A percentile compares a stretch with the other conserved stretches of the same genome.
Evolutionary conservation across 2,329 filamentous ascomycete species (phyloP).

Genomic region (Aureobasidium sp.): DNA sequence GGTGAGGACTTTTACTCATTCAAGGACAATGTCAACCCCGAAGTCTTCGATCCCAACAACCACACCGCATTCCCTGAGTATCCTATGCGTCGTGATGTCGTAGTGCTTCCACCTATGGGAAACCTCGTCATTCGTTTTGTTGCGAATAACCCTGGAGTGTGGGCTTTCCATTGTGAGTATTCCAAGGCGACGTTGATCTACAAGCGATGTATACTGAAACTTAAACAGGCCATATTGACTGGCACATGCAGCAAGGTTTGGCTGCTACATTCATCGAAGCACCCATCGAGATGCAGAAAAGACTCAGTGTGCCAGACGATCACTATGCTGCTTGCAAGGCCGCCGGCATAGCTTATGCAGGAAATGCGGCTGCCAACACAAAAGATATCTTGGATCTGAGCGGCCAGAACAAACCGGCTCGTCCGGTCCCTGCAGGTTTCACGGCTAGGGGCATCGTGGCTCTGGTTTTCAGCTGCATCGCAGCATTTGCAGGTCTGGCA

Average conservation of each 20-base stretch:
- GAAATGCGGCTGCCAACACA: slow-evolving; percentile 71
- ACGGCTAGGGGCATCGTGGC: slow-evolving; percentile 65
- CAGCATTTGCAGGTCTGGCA: slow-evolving; percentile 60
- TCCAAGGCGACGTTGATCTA: neutral
- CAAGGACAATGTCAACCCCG: slow-evolving; percentile 16
- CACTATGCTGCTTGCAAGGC: slow-evolving; percentile 55
- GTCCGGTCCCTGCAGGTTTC: slow-evolving; percentile 60
- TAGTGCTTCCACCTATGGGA: slow-evolving; percentile 48
- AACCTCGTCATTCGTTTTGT: slow-evolving; percentile 50
- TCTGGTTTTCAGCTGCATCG: slow-evolving; percentile 63
- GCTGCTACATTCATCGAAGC: slow-evolving; percentile 47
- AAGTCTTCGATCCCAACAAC: slow-evolving; percentile 24
- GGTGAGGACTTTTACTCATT: slow-evolving; percentile 27
- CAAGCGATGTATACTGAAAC: slow-evolving; percentile 8
- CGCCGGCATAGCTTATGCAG: slow-evolving; percentile 44
- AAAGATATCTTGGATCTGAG: slow-evolving; percentile 55
- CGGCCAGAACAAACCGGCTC: slow-evolving; percentile 52
- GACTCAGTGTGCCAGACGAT: slow-evolving; percentile 53
- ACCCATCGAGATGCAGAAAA: slow-evolving; percentile 53
- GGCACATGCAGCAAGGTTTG: slow-evolving; percentile 48
- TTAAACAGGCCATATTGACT: slow-evolving; percentile 39
- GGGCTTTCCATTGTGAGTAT: slow-evolving; percentile 19
- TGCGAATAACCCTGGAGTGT: slow-evolving; percentile 44
- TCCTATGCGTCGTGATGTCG: slow-evolving; percentile 48
- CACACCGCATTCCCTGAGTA: slow-evolving; percentile 30